A percentile compares a stretch with the other conserved stretches of the same genome.
phyloP scores from a whole-genome alignment of 441 rosid species.

The Erysimum cheiri region DNA sequence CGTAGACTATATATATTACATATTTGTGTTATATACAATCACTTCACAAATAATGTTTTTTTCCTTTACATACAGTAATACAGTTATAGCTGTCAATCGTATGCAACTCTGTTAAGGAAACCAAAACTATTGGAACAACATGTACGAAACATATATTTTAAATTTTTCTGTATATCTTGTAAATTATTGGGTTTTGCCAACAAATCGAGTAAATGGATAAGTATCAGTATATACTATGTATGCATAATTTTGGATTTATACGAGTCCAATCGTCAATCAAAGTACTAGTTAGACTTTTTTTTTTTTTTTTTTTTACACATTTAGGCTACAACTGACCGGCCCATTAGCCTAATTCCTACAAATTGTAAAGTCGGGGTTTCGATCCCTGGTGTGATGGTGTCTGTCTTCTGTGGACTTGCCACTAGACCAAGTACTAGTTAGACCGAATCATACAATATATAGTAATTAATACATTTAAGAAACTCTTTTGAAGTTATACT shows the following conservation, averaged over 20 bases:
- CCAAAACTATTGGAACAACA: constrained; percentile 27
- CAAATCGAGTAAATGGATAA: neutral
- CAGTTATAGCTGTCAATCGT: constrained; percentile 11
- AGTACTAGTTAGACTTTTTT: neutral
- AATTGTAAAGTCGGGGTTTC: too few relatives aligned
- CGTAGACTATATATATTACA: constrained; percentile 13
- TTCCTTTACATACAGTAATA: constrained; percentile 17
- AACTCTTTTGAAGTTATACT: neutral
- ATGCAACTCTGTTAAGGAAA: constrained; percentile 32
- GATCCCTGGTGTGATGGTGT: too few relatives aligned
- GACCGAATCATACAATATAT: neutral
- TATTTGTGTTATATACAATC: neutral
- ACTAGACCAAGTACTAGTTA: too few relatives aligned
- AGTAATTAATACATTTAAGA: neutral
- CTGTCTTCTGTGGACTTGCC: too few relatives aligned
- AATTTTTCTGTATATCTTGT: neutral
- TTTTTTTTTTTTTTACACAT: too few relatives aligned
- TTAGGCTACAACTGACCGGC: too few relatives aligned
- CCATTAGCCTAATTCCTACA: too few relatives aligned
- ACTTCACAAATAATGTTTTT: neutral
- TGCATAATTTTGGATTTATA: constrained; percentile 7
- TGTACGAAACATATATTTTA: neutral
- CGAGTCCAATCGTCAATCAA: neutral
- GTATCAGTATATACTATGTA: neutral
- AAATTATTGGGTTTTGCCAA: constrained; percentile 1